These are phyloP conservation scores for Rhododendron mucronatum DNA, from an alignment of 148 eudicot species.

Conservation along the genomic window DNA sequence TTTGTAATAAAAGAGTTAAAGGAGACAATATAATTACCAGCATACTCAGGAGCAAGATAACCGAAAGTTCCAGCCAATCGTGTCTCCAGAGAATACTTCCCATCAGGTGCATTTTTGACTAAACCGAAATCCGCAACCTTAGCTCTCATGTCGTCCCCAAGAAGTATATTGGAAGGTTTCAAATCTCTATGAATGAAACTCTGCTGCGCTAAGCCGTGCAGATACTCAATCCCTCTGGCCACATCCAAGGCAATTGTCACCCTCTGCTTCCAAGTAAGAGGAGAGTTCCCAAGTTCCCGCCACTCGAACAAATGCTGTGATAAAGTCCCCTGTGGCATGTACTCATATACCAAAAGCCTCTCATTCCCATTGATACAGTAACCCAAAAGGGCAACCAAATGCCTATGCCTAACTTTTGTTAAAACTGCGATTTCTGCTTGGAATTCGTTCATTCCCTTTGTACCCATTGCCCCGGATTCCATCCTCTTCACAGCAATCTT, in stretches of 20 bases:
- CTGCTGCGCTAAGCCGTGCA: not conserved
- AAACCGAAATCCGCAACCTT: slow-evolving; percentile 70
- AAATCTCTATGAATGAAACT: not conserved
- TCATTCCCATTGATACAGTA: slow-evolving; percentile 59
- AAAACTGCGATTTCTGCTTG: slow-evolving; percentile 79
- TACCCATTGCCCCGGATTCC: slow-evolving; percentile 46
- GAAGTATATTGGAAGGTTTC: not conserved
- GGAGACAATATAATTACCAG: slow-evolving; percentile 27
- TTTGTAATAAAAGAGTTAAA: not conserved
- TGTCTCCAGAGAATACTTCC: slow-evolving; percentile 50
- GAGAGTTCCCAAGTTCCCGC: slow-evolving; percentile 25
- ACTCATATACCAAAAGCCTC: slow-evolving; percentile 33
- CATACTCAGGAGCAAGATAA: slow-evolving; percentile 68
- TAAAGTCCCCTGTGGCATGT: slow-evolving; percentile 73
- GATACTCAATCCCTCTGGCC: not conserved
- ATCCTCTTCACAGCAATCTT: slow-evolving; percentile 85
- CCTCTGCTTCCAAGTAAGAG: slow-evolving; percentile 54
- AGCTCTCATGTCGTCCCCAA: slow-evolving; percentile 28
- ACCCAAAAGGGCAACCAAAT: slow-evolving; percentile 70
- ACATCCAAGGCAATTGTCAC: slow-evolving; percentile 54
- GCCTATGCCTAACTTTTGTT: slow-evolving; percentile 73
- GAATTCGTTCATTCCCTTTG: slow-evolving; percentile 62
- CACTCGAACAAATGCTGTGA: slow-evolving; percentile 54
- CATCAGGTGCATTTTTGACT: slow-evolving; percentile 57
- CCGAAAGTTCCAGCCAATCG: slow-evolving; percentile 63